phyloP scores from a whole-genome alignment of 495 filamentous ascomycete species.

The Xylaria telfairii region DNA sequence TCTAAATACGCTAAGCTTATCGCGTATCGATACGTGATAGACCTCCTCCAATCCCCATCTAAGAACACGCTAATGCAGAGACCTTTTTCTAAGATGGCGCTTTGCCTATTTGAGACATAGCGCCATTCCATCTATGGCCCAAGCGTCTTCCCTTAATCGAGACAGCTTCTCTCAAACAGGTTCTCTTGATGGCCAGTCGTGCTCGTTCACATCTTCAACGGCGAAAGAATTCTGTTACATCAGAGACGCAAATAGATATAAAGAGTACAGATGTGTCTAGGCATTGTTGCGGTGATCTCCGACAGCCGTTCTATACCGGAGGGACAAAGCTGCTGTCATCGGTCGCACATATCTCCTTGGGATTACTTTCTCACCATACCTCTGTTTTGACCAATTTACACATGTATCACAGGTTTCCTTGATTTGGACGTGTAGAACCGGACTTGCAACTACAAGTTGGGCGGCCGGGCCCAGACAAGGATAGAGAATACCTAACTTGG shows the following conservation, averaged over 20 bases:
- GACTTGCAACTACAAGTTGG: background rate
- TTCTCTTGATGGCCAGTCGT: background rate
- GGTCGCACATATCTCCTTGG: background rate
- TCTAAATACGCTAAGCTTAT: conserved; percentile 22
- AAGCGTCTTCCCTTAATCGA: background rate
- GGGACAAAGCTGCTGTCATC: background rate
- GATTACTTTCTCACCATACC: background rate
- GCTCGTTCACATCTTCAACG: background rate
- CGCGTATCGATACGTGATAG: conserved; percentile 25
- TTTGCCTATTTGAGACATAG: background rate
- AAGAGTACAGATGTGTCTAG: background rate
- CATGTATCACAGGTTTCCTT: background rate
- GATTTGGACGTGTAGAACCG: background rate
- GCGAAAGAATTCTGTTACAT: conserved; percentile 2
- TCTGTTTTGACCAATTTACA: background rate
- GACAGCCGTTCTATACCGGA: background rate
- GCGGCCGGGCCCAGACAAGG: background rate
- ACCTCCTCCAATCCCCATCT: background rate
- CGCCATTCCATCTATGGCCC: background rate
- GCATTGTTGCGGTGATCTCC: background rate
- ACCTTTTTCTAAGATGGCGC: background rate
- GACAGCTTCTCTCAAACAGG: background rate
- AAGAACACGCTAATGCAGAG: conserved; percentile 10
- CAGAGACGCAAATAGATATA: background rate
- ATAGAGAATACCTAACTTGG: background rate